Evolutionary conservation across 108 stramenopile species (phyloP), one percentile per base, ranked within the genome.

Genomic region (Cyclotella cryptica): DNA sequence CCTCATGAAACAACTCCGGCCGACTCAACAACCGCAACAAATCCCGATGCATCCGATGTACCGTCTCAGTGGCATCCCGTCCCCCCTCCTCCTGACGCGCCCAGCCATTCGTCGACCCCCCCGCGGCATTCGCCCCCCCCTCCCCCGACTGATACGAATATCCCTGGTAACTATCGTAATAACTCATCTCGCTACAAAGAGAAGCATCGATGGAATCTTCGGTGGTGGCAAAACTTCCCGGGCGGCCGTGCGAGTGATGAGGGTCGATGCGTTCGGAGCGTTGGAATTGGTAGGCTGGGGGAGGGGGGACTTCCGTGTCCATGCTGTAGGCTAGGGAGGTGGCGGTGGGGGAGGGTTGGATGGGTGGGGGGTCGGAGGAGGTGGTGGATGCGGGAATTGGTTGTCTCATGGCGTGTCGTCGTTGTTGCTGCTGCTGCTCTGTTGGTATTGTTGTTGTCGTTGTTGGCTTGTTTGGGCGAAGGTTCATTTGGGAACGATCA

Each of bases 1-100:
- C 90, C 64, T 87, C 83, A 44, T 90, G 86, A 76, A 95, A 95
- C 78, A 91, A 88, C 35, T 90, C 87, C 27, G 93, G 91, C 67
- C 88, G 82, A 75, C 83, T 85, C 27, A 94, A 75, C 46, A 94
- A 69, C 66, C 91, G 87, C 46, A 94, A 67, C 18, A 94, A 66
- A 15, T 85, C 79, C 66, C 85, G 52, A 76, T 92, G 88, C 90
- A 92, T 92, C 55, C 88, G 77, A 62, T 91, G 91, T 13, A 94
- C 85, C n/a, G 73, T 86, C 8, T 78, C 79, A 0, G 93, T 90
- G 52, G 92, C 92, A 80, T 93, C 91, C 43, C 30, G 35, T 39
- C 6, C 35, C 2, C 6, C 35, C 2, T 30, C 35, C 19, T 10
- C 14, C 35, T 61, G 14, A 13, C 30, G 29, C 29, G 60, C 60